Conservation (phyloP, 2,329 filamentous ascomycete species). For the Dactylellina sp. region DNA sequence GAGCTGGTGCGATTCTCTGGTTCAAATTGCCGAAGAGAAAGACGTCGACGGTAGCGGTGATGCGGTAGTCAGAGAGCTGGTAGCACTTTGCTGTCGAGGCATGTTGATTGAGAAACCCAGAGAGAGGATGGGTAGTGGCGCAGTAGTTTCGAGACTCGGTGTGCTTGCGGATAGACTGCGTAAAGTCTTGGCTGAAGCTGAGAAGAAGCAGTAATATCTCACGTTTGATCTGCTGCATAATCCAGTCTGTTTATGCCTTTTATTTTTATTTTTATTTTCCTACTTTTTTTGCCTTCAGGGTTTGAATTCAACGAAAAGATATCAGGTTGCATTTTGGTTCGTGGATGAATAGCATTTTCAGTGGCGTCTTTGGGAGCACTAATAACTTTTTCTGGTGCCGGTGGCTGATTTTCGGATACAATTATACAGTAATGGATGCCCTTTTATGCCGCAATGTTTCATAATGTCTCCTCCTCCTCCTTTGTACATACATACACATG, state of each 20-base stretch:
- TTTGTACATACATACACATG: slow-evolving; percentile 5
- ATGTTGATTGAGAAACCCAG: slow-evolving; percentile 51
- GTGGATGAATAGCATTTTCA: not conserved
- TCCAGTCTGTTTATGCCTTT: not conserved
- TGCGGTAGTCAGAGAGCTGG: slow-evolving; percentile 43
- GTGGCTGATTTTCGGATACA: not conserved
- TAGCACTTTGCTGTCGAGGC: slow-evolving; percentile 46
- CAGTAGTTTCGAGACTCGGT: slow-evolving; percentile 42
- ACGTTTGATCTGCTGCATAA: no score
- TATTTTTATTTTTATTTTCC: not conserved
- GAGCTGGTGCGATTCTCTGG: slow-evolving; percentile 50
- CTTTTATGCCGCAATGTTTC: slow-evolving; percentile 5
- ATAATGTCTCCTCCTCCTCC: not conserved
- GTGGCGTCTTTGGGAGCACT: slow-evolving; percentile 1
- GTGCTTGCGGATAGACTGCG: slow-evolving; percentile 50
- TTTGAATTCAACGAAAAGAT: not conserved
- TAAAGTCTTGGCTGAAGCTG: slow-evolving; percentile 29
- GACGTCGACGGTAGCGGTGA: slow-evolving; percentile 49
- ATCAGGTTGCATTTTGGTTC: not conserved
- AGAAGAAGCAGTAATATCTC: slow-evolving; percentile 15
- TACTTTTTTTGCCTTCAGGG: not conserved
- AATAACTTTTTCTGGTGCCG: not conserved
- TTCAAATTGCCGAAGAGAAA: slow-evolving; percentile 51
- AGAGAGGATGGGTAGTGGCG: slow-evolving; percentile 44
- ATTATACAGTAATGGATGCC: not conserved